Conservation (phyloP, 2,329 filamentous ascomycete species). For the Beauveria australis region DNA sequence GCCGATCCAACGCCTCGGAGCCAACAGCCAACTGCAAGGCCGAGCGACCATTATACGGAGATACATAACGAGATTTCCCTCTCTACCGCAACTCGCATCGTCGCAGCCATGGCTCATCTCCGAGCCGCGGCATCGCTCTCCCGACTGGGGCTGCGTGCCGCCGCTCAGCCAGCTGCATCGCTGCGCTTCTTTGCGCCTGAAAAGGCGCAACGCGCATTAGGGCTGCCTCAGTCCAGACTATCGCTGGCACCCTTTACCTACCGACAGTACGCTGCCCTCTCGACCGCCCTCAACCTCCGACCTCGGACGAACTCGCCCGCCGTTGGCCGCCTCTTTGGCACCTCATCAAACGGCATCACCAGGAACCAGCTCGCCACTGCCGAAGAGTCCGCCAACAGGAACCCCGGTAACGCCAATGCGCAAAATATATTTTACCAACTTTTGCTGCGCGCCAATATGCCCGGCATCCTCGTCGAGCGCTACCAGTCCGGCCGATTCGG, state of each 20-base stretch:
- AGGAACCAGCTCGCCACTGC: constrained; percentile 69
- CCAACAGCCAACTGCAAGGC: neutral
- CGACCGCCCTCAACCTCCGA: neutral
- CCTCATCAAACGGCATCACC: constrained; percentile 40
- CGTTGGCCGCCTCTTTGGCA: constrained; percentile 30
- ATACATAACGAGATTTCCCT: neutral
- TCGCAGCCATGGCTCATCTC: constrained; percentile 5
- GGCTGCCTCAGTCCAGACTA: neutral
- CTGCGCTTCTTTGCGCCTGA: neutral
- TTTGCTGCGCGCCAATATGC: constrained; percentile 85
- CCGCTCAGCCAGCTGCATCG: neutral
- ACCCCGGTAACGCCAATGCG: constrained; percentile 75
- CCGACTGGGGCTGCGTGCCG: constrained; percentile 9
- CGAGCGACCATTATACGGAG: neutral
- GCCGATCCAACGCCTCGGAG: neutral
- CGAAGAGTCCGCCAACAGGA: constrained; percentile 88
- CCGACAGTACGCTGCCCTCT: neutral
- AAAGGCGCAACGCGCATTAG: neutral
- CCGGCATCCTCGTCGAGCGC: constrained; percentile 82
- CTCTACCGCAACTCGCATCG: neutral
- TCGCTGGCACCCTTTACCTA: neutral
- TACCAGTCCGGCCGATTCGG: constrained; percentile 84
- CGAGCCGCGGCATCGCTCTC: constrained; percentile 3
- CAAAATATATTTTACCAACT: constrained; percentile 94
- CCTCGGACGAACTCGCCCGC: neutral